phyloP scores from a whole-genome alignment of 768 basidiomycete species.

The Boletellus ananiceps region DNA sequence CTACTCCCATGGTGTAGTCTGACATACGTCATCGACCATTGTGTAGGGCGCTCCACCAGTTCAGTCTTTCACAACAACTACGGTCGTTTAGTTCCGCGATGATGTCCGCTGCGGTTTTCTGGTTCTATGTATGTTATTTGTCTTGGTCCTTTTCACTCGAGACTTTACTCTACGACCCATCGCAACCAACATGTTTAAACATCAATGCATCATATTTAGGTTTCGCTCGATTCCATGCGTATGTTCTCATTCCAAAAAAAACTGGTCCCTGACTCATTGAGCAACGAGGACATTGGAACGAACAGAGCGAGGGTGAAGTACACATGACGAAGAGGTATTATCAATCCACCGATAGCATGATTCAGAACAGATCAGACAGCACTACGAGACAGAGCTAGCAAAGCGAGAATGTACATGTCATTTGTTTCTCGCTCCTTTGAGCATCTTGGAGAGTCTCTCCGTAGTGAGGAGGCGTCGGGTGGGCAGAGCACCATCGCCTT shows the following conservation, averaged over 20 bases:
- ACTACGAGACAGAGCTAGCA: not conserved
- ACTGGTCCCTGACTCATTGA: conserved; percentile 7
- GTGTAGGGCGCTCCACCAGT: conserved; percentile 10
- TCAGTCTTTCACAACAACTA: conserved; percentile 25
- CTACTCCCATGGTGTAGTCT: not conserved
- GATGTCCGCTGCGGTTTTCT: conserved; percentile 20
- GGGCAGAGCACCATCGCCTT: conserved; percentile 17
- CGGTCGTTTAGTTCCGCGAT: conserved; percentile 32
- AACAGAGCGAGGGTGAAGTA: not conserved
- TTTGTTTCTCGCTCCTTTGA: not conserved
- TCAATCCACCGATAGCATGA: conserved; percentile 11
- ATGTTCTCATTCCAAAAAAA: conserved; percentile 2
- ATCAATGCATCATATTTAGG: not conserved
- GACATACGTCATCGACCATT: not conserved
- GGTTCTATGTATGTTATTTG: conserved; percentile 14
- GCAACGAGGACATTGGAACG: not conserved
- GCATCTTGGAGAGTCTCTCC: conserved; percentile 13
- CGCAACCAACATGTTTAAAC: not conserved
- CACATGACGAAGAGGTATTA: not conserved
- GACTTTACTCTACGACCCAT: not conserved
- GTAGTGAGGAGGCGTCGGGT: conserved; percentile 15
- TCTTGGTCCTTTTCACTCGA: conserved; percentile 16
- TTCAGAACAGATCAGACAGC: not conserved
- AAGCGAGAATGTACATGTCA: not conserved
- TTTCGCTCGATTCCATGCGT: conserved; percentile 7